Evolutionary conservation across 2,329 filamentous ascomycete genomes (phyloP), one percentile per base, ranked within the genome.

Genomic region (Ceratocystis cacaofunesta): DNA sequence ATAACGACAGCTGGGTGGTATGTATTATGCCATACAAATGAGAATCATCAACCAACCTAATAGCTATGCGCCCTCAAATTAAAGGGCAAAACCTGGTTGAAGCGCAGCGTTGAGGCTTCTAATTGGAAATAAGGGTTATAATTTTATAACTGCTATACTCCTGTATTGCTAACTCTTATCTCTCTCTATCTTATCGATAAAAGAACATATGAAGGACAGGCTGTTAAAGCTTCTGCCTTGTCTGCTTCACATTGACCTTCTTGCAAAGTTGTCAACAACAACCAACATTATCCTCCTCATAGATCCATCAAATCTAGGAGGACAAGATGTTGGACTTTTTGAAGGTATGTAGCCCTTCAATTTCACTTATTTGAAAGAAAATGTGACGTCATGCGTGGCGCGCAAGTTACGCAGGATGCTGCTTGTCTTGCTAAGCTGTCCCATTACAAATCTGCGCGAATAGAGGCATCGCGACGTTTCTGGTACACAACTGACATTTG

Each of bases 301-400:
- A 48, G 61, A 41, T 5, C 25, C 65, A 28, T 30, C 12, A 32
- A 57, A 57, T 65, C 48, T 52, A 41, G 10, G 62, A 63, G 66
- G 57, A 22, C 66, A 65, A 60, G 50, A 67, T 67, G 66, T 41
- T 67, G 57, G 66, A 46, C 48, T 65, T 65, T 64, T 62, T 67
- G 30, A 67, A 67, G 58, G 66, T 67, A 67, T 30, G 66, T 58
- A 5, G 6, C 10, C 5, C 19, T 19, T 62, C 12, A 46, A 17
- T 17, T 41, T 30, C 28, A 32, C 22, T 15, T 10, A 17, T 41
- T 41, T 7, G 10, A 32, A 30, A 28, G 19, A 28, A 6, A 12
- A n/a, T 28, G 44, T 61, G 61, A 64, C 64, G 64, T 62, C 65
- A 62, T 65, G 22, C 25, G n/a, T 57, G 48, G 6, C 5, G 48